Evolutionary conservation across 371 early-diverging fungal genomes (phyloP), one percentile per base, ranked within the genome.

Genomic region (Apophysomyces variabilis): DNA sequence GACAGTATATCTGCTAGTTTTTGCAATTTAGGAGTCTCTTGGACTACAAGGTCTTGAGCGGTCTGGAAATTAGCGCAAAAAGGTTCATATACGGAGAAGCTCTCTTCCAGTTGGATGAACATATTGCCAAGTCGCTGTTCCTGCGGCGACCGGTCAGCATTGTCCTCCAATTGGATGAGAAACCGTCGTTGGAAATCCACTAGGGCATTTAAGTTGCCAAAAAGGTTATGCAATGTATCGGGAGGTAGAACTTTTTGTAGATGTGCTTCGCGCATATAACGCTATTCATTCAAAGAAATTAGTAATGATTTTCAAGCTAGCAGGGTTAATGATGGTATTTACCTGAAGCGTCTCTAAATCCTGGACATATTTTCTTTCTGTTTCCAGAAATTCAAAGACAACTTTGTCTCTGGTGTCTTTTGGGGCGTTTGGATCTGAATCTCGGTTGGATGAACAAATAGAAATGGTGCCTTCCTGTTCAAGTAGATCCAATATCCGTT

Each of bases 111-210:
- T 63, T 87, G 78, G 13, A 91, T 66, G 67, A 95, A 93, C 13
- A 93, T 70, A 18, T 79, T 82, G 3, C 99, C 99, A 80, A 97
- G 90, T 61, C 93, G 76, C 70, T 96, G 96, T 44, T 94, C 93
- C 57, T 81, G 78, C 6, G 90, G 74, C 12, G 87, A 56, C 39
- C 80, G 76, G 26, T 89, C 80, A 12, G 92, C 88, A 61, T 93
- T 84, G 21, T 90, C 87, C 77, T 99, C 99, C 57, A 97, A 74
- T 35, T 90, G 90, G 41, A 98, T 85, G 71, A 99, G 76, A 70
- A 99, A 98, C 35, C 95, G 86, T 36, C 98, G 84, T 80, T 98
- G 97, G 64, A 97, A 97, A 66, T 98, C 98, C 12, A 98, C 88
- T 5, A 99, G 80, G 32, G 92, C 92, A 71, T 93, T 90, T 60